Conservation (phyloP, 768 basidiomycete species). For the Tulasnella sp. region DNA sequence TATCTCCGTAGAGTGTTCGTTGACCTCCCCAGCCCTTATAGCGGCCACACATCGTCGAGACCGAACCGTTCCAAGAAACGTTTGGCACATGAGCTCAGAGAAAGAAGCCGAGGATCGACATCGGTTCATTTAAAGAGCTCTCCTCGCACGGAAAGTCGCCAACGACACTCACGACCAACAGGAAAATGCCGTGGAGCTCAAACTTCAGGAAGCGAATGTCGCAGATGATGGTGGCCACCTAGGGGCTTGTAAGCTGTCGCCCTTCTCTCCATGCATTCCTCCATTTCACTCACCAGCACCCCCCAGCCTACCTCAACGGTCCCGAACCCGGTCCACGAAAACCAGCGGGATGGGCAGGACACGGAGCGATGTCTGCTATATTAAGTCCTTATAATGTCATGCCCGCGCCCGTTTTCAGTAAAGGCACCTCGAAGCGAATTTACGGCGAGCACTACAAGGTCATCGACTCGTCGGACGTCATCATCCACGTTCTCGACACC, state of each 20-base stretch:
- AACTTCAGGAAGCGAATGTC: slow-evolving; percentile 2
- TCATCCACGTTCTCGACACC: slow-evolving; percentile 92
- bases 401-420: slow-evolving; percentile 83
- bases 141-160: slow-evolving; percentile 37
- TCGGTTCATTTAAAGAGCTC: slow-evolving; percentile 89
- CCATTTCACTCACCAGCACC: not conserved
- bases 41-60: slow-evolving; percentile 91
- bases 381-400: not conserved
- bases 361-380: slow-evolving; percentile 9
- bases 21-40: slow-evolving; percentile 30
- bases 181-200: not conserved
- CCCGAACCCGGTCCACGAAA: slow-evolving; percentile 8
- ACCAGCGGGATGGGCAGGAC: slow-evolving; percentile 6
- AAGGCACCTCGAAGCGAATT: slow-evolving; percentile 91
- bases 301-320: slow-evolving; percentile 1
- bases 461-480: slow-evolving; percentile 95
- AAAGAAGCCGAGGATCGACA: slow-evolving; percentile 78
- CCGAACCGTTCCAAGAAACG: slow-evolving; percentile 88
- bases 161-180: slow-evolving; percentile 15
- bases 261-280: not conserved
- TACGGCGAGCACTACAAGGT: slow-evolving; percentile 99
- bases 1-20: no score
- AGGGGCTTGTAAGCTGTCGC: not conserved
- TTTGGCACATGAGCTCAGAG: slow-evolving; percentile 95
- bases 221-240: not conserved